phyloP scores from a whole-genome alignment of 2,329 filamentous ascomycete genomes.

The Hyphodiscus sp. region DNA sequence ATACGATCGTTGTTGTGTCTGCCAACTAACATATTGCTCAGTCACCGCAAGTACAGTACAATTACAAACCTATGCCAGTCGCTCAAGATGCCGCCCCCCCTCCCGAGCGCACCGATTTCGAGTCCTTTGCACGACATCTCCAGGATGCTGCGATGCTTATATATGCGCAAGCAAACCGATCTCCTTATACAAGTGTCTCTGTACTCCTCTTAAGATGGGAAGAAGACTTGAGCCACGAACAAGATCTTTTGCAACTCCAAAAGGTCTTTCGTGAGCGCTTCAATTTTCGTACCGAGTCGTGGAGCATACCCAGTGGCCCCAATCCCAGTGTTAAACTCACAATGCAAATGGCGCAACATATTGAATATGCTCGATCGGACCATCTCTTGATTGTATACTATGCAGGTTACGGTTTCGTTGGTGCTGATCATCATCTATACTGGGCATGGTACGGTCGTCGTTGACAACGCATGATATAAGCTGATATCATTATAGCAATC shows the following conservation, averaged over 20 bases:
- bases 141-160: conserved; percentile 64
- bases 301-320: conserved; percentile 52
- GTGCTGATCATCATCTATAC: conserved; percentile 54
- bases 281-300: conserved; percentile 53
- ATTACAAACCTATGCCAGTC: conserved; percentile 27
- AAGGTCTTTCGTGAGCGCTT: conserved; percentile 53
- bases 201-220: conserved; percentile 58
- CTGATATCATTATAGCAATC: conserved; percentile 44
- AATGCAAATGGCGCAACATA: conserved; percentile 52
- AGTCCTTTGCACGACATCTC: conserved; percentile 59
- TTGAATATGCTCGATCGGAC: conserved; percentile 50
- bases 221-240: conserved; percentile 47
- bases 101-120: conserved; percentile 45
- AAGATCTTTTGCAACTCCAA: conserved; percentile 49
- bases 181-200: conserved; percentile 51
- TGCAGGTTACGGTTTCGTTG: conserved; percentile 52
- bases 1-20: background rate
- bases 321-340: conserved; percentile 56
- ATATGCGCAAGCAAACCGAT: conserved; percentile 53
- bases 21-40: conserved; percentile 14
- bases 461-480: conserved; percentile 15
- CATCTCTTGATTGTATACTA: conserved; percentile 61
- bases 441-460: conserved; percentile 55
- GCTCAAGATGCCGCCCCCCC: conserved; percentile 26
- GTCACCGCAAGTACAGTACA: conserved; percentile 25